phyloP scores from a whole-genome alignment of 768 basidiomycete species.

The Gloeostereum incarnatum region DNA sequence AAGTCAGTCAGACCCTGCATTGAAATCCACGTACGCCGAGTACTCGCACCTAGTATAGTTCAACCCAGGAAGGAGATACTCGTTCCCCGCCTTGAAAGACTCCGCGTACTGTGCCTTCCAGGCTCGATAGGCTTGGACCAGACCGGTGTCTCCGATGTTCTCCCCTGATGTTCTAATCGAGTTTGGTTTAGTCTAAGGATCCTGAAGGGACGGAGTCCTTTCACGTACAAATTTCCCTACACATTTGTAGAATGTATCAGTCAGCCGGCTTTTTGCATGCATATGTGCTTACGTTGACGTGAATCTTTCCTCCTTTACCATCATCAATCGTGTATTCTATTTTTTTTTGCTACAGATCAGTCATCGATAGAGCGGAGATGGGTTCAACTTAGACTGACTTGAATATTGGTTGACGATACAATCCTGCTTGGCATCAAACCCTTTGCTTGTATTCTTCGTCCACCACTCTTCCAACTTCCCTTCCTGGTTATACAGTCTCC shows the following conservation, averaged over 20 bases:
- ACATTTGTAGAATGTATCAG: neutral
- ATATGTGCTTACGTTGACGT: too few species aligned
- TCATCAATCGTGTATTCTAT: constrained; percentile 71
- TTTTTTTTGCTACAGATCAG: too few species aligned
- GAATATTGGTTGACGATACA: constrained; percentile 92
- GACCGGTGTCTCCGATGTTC: constrained; percentile 81
- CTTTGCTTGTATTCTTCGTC: constrained; percentile 78
- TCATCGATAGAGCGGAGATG: neutral
- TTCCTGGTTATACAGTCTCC: constrained; percentile 82
- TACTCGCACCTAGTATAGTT: constrained; percentile 52
- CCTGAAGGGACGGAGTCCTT: too few species aligned
- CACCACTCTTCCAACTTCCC: constrained; percentile 91
- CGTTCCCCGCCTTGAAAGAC: constrained; percentile 48
- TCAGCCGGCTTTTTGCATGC: too few species aligned
- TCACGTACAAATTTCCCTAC: constrained; percentile 66
- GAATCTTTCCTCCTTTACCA: too few species aligned
- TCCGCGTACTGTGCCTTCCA: constrained; percentile 74
- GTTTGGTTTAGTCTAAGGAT: constrained; percentile 3
- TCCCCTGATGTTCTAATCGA: constrained; percentile 72
- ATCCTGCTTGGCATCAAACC: constrained; percentile 73
- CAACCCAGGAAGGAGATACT: constrained; percentile 78
- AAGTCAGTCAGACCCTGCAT: constrained; percentile 6
- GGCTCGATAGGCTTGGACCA: constrained; percentile 83
- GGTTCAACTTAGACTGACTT: constrained; percentile 26
- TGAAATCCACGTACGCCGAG: neutral